phyloP scores from a whole-genome alignment of 2,329 filamentous ascomycete species.

The Leptographium lundbergii region DNA sequence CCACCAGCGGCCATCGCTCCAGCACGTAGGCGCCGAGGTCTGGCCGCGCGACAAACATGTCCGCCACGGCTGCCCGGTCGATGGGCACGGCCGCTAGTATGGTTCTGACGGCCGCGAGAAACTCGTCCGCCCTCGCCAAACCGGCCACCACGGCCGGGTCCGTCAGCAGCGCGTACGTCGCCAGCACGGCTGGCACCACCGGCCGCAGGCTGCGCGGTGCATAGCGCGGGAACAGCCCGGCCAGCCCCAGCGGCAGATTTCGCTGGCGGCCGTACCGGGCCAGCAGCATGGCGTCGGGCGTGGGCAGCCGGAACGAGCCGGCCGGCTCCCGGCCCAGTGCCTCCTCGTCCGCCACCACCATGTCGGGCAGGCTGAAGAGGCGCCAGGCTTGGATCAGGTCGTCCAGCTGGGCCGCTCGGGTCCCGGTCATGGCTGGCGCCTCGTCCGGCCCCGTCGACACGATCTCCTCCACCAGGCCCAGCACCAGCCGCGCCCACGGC shows the following conservation, averaged over 20 bases:
- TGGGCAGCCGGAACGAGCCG: conserved; percentile 9
- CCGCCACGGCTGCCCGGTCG: conserved; percentile 7
- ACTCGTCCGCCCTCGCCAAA: conserved; percentile 12
- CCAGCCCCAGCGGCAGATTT: conserved; percentile 19
- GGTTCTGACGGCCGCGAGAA: conserved; percentile 14
- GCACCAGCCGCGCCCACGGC: conserved; percentile 22
- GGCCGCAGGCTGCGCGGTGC: conserved; percentile 13
- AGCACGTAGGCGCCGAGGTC: conserved; percentile 13
- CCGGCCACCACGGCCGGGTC: conserved; percentile 16
- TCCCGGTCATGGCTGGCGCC: too few relatives aligned
- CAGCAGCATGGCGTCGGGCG: conserved; percentile 3
- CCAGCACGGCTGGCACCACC: conserved; percentile 22
- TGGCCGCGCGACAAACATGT: conserved; percentile 12
- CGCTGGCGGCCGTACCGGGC: conserved; percentile 6
- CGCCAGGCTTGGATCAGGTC: conserved; percentile 30
- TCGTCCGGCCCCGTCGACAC: background rate
- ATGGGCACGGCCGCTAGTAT: conserved; percentile 10
- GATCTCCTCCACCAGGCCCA: conserved; percentile 19
- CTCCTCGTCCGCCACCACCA: conserved; percentile 6
- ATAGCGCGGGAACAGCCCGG: conserved; percentile 23
- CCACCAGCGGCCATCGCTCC: conserved; percentile 6
- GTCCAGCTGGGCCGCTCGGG: conserved; percentile 18
- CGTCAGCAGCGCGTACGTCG: conserved; percentile 25
- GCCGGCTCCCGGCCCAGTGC: background rate
- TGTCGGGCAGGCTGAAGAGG: conserved; percentile 21